These are phyloP conservation scores for Malus hybrid DNA, from an alignment of 331 rosid genomes.

Conservation along the genomic window DNA sequence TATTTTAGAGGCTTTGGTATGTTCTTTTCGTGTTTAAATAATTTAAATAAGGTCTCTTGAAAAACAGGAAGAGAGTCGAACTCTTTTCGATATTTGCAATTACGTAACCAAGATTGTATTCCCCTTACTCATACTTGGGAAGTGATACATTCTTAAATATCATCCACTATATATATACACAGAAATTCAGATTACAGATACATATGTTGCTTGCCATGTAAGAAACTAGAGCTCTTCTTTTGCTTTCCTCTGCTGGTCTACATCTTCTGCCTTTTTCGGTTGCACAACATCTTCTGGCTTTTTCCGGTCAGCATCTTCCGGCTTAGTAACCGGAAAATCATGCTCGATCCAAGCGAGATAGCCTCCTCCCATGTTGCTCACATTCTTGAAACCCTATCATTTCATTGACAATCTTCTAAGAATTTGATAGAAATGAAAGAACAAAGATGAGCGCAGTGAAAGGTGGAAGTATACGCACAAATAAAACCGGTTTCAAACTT, in stretches of 20 bases:
- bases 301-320: not conserved
- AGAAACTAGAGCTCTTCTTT: conserved; percentile 23
- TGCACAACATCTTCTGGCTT: not conserved
- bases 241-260: conserved; percentile 5
- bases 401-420: conserved; percentile 15
- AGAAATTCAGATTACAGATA: not conserved
- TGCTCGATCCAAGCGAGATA: conserved; percentile 60
- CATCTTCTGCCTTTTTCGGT: not conserved
- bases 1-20: too few relatives aligned
- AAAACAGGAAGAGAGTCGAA: too few relatives aligned
- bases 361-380: conserved; percentile 82
- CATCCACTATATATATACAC: too few relatives aligned
- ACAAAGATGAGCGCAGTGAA: not conserved
- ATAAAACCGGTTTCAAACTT: too few relatives aligned
- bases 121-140: too few relatives aligned
- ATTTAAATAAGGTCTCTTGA: too few relatives aligned
- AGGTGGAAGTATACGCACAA: too few relatives aligned
- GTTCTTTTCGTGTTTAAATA: too few relatives aligned
- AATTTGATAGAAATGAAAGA: not conserved
- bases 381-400: conserved; percentile 50
- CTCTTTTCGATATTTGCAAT: too few relatives aligned
- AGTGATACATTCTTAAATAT: too few relatives aligned
- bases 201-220: not conserved
- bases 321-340: conserved; percentile 32
- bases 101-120: too few relatives aligned